Evolutionary conservation across 192 early-diverging fungal species (phyloP).

Genomic region (Backusella australiensis): DNA sequence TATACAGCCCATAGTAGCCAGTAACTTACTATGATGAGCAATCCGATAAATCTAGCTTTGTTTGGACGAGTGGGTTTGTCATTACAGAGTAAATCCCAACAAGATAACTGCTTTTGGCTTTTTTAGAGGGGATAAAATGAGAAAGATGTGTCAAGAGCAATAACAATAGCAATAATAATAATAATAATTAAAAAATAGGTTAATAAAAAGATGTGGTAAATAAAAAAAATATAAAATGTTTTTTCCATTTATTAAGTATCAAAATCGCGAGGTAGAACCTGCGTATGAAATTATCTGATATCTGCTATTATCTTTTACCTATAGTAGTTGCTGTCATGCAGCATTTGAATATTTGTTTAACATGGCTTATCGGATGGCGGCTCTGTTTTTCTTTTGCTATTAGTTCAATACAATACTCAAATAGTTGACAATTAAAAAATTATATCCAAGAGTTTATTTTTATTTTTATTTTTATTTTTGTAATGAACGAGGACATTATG

Average conservation of each 20-base stretch:
- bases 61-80: not conserved
- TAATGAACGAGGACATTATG: no score
- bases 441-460: not conserved
- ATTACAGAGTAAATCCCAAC: not conserved
- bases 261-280: not conserved
- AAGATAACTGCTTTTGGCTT: not conserved
- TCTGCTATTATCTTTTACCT: not conserved
- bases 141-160: not conserved
- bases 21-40: slow-evolving; percentile 6
- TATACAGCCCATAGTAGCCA: not conserved
- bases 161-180: not conserved
- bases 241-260: not conserved
- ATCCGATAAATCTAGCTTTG: slow-evolving; percentile 16
- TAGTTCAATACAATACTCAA: not conserved
- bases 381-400: not conserved
- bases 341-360: not conserved
- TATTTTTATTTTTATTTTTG: not conserved
- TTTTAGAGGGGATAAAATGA: not conserved
- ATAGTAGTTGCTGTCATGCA: not conserved
- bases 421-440: not conserved
- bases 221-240: not conserved
- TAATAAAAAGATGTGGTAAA: not conserved
- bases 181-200: not conserved
- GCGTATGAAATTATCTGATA: not conserved
- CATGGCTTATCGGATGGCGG: not conserved